Base-by-base conservation (phyloP, 2,329 filamentous ascomycete genomes). In the Verticillium klebahnii region DNA sequence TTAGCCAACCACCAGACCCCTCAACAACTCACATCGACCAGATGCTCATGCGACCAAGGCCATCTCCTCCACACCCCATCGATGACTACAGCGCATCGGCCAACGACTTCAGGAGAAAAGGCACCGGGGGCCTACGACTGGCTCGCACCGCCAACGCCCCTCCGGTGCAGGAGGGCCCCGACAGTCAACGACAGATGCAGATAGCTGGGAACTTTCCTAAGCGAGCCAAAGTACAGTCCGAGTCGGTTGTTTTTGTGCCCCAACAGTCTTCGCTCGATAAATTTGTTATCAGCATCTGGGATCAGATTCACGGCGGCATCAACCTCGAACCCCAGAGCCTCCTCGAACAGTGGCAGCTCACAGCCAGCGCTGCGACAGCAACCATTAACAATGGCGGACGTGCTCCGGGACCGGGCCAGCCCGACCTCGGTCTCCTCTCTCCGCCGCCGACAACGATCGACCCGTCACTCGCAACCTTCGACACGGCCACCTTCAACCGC, bases 261-360 rank as follows among this genome's bases (percentile, higher is more conserved):
- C 64, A 65, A 29, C 64, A 62, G 31, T 64, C 64, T 1, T 64
- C 70, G 0, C 60, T 74, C 37, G 68, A 69, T 55, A 73, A 73
- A 63, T 69, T 73, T 50, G 69, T 74, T 52, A 62, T 67, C 19
- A 70, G 70, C 17, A 67, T 74, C n/a, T 74, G 72, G 72, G 72
- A 73, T 59, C 72, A 73, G 62, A 69, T 74, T 52, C 71, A 73
- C 61, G 68, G 68, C 39, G 70, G 70, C 39, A 62, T 70, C 60
- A 68, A 60, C 31, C 64, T 73, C 11, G 69, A 73, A 45, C 70
- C 71, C 2, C 69, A 68, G 56, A 69, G 66, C 32, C 66, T 72
- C 3, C 56, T 72, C n/a, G 68, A 67, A 8, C 71, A 73, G 31
- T 68, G 69, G 63, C 63, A 65, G 56, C 56, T 68, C 15, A 64